Conservation (phyloP, 805 yeast species). For the Monosporozyma yasuniensis region DNA sequence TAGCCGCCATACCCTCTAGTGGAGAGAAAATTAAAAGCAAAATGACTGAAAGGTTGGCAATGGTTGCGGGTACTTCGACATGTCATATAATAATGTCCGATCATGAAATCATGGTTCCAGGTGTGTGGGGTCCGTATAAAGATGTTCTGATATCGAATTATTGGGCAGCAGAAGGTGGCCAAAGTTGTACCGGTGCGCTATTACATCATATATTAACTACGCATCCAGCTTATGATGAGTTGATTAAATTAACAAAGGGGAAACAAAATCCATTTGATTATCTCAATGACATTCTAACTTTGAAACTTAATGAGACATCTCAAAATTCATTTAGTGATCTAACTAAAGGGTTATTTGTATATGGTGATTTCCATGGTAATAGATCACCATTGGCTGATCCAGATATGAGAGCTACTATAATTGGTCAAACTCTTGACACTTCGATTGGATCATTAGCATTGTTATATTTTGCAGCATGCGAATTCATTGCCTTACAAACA, state of each 20-base stretch:
- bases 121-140: slow-evolving; percentile 98
- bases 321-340: slow-evolving; percentile 69
- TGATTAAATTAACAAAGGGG: slow-evolving; percentile 23
- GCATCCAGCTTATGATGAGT: slow-evolving; percentile 77
- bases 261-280: slow-evolving; percentile 72
- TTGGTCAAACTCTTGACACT: slow-evolving; percentile 87
- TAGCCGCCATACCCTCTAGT: slow-evolving; percentile 64
- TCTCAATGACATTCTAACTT: slow-evolving; percentile 66
- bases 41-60: slow-evolving; percentile 61
- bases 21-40: slow-evolving; percentile 40
- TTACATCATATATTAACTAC: slow-evolving; percentile 78
- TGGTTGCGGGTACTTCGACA: slow-evolving; percentile 97
- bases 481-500: slow-evolving; percentile 95
- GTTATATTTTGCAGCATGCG: slow-evolving; percentile 87
- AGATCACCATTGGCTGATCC: slow-evolving; percentile 97
- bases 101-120: slow-evolving; percentile 82
- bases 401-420: slow-evolving; percentile 80
- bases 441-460: slow-evolving; percentile 79
- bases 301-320: slow-evolving; percentile 45
- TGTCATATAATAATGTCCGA: slow-evolving; percentile 86
- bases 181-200: slow-evolving; percentile 91
- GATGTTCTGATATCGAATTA: slow-evolving; percentile 83
- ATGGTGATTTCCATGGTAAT: slow-evolving; percentile 95
- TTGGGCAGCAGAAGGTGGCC: slow-evolving; percentile 99
- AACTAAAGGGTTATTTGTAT: slow-evolving; percentile 79